These are phyloP conservation scores for Populus euphratica DNA, from an alignment of 345 rosid species.

Conservation along the genomic window DNA sequence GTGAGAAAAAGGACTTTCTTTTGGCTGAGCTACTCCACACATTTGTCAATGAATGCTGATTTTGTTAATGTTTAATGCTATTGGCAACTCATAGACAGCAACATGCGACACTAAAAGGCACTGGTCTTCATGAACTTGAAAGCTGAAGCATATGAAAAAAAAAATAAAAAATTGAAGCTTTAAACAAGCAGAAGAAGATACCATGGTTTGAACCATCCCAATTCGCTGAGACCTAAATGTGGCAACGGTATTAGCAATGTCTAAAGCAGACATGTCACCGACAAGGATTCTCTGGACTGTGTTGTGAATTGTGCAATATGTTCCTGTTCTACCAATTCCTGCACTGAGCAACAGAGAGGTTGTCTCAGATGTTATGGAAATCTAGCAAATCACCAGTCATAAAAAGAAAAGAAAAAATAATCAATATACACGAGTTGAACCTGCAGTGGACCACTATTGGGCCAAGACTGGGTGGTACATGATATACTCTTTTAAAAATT, in stretches of 20 bases:
- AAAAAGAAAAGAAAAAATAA: background rate
- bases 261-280: conserved; percentile 84
- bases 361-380: conserved; percentile 22
- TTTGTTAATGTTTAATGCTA: conserved; percentile 1
- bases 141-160: background rate
- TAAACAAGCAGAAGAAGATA: conserved; percentile 29
- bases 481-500: conserved; percentile 60
- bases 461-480: conserved; percentile 58
- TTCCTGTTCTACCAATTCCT: conserved; percentile 97
- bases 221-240: conserved; percentile 73
- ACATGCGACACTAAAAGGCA: background rate
- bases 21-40: background rate
- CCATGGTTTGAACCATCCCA: conserved; percentile 97
- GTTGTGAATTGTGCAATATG: conserved; percentile 88
- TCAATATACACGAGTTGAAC: conserved; percentile 33
- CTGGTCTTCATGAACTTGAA: background rate
- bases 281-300: conserved; percentile 83
- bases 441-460: conserved; percentile 97
- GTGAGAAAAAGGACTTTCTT: background rate
- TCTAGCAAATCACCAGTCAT: conserved; percentile 1
- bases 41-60: background rate
- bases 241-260: conserved; percentile 61
- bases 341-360: conserved; percentile 55
- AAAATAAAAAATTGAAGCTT: conserved; percentile 4
- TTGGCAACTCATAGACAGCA: background rate